Evolutionary conservation across 2,329 filamentous ascomycete genomes (phyloP).

Genomic region (Claviceps paspali): DNA sequence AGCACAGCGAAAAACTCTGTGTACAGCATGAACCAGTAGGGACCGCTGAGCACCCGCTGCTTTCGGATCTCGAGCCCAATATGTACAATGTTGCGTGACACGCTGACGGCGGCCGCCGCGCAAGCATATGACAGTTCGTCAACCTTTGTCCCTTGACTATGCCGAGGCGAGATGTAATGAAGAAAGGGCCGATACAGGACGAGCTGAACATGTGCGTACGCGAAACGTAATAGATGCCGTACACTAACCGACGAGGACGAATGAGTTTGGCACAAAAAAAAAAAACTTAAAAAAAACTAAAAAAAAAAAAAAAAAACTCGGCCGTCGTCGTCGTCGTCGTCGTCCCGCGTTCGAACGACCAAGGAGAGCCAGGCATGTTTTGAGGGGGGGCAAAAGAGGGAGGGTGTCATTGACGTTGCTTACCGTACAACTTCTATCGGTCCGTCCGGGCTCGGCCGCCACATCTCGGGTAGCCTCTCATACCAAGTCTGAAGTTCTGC

Average conservation of each 20-base stretch:
- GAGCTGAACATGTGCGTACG: slow-evolving; percentile 72
- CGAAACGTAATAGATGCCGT: slow-evolving; percentile 63
- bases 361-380: no score
- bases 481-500: slow-evolving; percentile 48
- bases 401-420: no score
- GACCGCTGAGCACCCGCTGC: slow-evolving; percentile 58
- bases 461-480: slow-evolving; percentile 52
- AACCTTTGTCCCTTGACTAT: slow-evolving; percentile 39
- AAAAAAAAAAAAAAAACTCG: no score
- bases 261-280: no score
- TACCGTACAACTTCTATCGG: slow-evolving; percentile 62
- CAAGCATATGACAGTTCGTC: slow-evolving; percentile 70
- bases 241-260: slow-evolving; percentile 23
- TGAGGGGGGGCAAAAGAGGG: no score
- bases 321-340: no score
- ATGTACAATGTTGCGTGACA: slow-evolving; percentile 61
- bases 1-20: slow-evolving; percentile 72
- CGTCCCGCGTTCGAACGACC: no score
- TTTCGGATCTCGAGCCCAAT: slow-evolving; percentile 66
- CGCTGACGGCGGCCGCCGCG: slow-evolving; percentile 43
- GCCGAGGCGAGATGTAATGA: slow-evolving; percentile 60
- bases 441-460: slow-evolving; percentile 67
- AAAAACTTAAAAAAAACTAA: no score
- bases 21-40: slow-evolving; percentile 79
- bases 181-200: slow-evolving; percentile 72